Base-by-base conservation (phyloP, 345 rosid genomes). In the Syzygium jambos region DNA sequence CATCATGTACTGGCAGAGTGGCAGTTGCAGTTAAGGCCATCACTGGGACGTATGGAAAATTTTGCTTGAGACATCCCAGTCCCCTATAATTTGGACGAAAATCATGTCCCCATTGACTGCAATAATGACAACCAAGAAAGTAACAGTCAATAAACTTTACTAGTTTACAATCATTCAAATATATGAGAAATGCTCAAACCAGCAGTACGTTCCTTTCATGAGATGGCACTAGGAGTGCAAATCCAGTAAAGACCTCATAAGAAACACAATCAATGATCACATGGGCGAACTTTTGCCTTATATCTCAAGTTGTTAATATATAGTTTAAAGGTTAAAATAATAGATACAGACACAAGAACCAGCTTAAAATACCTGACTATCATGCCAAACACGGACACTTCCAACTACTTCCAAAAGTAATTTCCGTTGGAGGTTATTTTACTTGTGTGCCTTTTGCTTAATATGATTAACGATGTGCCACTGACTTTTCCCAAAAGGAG, bases 81-180 rank as follows among this genome's bases (percentile, higher is more conserved):
- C 91, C 94, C 87, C 97, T 92, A 89, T 96, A 98, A 86, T 96
- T 98, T 88, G 99, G 99, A 87, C 99, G 96, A 85, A 96, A 98
- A 93, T 96, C 99, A 90, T 96, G 99, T 82, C 99, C 99, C 99
- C 99, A 96, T 89, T 98, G 99, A 88, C 99, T 96, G 93, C 49
- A 57, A 89, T 87, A 86, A 87, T 51, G 56, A 52, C 29, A 80
- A 80, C 65, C 82, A 22, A 84, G 63, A 52, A 19, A 30, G 46
- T n/a, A 52, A 29, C 22, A 23, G 53, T 29, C 27, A n/a, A 86
- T 23, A 63, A 41, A 23, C 51, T 34, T 68, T 68, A 34, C 25
- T 17, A 3, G 3, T 34, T 68, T 30, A 68, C 78, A 34, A 34
- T 68, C 59, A 86, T 84, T 68, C 77, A 68, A 19, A 52, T 68